Percentiles rank a stretch among this genome's conserved stretches.
Evolutionary conservation across 192 early-diverging fungal genomes (phyloP).

Genomic region (Backusella psychrophila): DNA sequence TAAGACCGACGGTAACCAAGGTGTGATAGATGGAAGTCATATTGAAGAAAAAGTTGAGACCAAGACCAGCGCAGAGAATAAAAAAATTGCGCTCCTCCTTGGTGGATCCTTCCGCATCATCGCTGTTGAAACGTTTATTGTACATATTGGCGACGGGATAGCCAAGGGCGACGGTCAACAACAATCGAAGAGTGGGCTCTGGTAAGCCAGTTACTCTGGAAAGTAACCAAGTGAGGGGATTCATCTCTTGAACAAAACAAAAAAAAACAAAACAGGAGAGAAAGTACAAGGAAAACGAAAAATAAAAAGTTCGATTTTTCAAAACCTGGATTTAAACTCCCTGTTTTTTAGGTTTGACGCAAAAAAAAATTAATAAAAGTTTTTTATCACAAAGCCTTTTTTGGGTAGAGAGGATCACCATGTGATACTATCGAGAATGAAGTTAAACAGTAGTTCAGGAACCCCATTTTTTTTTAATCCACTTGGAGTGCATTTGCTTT

Average conservation of each 20-base stretch:
- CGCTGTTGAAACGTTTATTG: constrained; percentile 31
- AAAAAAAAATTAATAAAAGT: neutral
- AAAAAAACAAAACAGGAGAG: neutral
- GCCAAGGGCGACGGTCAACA: constrained; percentile 42
- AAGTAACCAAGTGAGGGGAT: constrained; percentile 9
- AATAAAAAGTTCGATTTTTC: neutral
- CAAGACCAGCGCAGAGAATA: constrained; percentile 43
- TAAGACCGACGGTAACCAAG: constrained; percentile 40
- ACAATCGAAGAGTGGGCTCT: constrained; percentile 47
- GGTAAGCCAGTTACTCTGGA: constrained; percentile 41
- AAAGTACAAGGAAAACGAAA: neutral
- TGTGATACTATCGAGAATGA: neutral
- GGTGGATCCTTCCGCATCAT: constrained; percentile 25
- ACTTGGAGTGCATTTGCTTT: too few species aligned
- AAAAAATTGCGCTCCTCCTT: constrained; percentile 45
- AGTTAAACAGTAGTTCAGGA: neutral
- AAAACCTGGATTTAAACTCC: neutral
- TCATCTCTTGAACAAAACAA: neutral
- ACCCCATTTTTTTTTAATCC: neutral
- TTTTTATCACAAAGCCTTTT: neutral
- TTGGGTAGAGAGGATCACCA: neutral
- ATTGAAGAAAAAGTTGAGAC: constrained; percentile 48
- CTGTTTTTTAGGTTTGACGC: neutral
- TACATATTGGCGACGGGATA: constrained; percentile 51
- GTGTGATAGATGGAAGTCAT: constrained; percentile 49